Percentiles rank a stretch among this genome's conserved stretches.
Evolutionary conservation across 1,284 basidiomycete genomes (phyloP).

Genomic region (Ustilago bromivora): DNA sequence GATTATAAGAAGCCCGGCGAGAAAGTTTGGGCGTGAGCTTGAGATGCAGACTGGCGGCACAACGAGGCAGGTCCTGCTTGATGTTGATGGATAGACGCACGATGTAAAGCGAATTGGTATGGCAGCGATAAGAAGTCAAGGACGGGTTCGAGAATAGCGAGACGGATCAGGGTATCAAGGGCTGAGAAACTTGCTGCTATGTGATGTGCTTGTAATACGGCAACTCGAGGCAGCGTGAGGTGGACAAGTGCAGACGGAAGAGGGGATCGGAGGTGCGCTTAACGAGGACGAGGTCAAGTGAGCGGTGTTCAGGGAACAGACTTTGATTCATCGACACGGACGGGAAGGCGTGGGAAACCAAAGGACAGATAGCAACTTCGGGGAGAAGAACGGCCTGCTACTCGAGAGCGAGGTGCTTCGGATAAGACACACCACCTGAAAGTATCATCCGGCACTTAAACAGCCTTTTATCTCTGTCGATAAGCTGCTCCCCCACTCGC

Average conservation of each 20-base stretch:
- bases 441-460: no score
- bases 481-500: no score
- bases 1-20: constrained; percentile 1
- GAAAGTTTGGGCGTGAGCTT: not conserved
- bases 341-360: not conserved
- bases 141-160: not conserved
- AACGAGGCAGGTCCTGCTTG: not conserved
- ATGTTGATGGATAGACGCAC: not conserved
- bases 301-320: not conserved
- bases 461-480: no score
- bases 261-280: not conserved
- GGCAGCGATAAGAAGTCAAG: constrained; percentile 7
- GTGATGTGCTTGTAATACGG: constrained; percentile 1
- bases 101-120: not conserved
- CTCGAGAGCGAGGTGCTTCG: not conserved
- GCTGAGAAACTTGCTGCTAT: not conserved
- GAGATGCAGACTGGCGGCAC: not conserved
- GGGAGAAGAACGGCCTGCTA: constrained; percentile 7
- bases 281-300: constrained; percentile 26
- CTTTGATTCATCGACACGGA: not conserved
- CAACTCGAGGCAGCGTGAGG: not conserved
- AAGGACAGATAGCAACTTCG: constrained; percentile 10
- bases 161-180: not conserved
- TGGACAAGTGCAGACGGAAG: not conserved
- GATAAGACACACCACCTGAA: not conserved